Evolutionary conservation across 140 eudicot species (phyloP).

Genomic region (Anethum foeniculum): DNA sequence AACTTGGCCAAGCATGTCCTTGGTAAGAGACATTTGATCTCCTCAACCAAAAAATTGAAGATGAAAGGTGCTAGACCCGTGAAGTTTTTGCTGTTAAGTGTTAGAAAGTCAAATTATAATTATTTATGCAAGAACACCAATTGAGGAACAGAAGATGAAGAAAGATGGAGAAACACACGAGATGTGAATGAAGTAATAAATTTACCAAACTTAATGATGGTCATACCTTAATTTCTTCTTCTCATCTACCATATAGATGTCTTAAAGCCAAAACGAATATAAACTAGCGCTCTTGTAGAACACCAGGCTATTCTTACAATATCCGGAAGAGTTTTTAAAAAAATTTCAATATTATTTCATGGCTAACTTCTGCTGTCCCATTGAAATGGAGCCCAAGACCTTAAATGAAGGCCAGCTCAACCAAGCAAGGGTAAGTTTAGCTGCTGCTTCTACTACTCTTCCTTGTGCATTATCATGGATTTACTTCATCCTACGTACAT

Average conservation of each 20-base stretch:
- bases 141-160: background rate
- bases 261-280: too few species aligned
- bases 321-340: too few species aligned
- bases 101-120: background rate
- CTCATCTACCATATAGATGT: background rate
- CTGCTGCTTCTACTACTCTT: background rate
- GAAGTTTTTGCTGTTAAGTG: background rate
- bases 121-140: background rate
- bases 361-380: constrained; percentile 66
- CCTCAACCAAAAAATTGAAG: constrained; percentile 10
- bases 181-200: constrained; percentile 3
- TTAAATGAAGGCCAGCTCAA: constrained; percentile 52
- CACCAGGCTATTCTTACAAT: background rate
- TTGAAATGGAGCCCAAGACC: constrained; percentile 81
- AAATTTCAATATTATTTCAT: constrained; percentile 14
- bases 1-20: background rate
- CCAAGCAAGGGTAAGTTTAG: constrained; percentile 51
- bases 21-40: background rate
- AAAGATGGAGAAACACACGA: background rate
- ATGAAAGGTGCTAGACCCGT: background rate
- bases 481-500: background rate
- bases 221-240: background rate
- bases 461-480: background rate
- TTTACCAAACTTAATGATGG: background rate
- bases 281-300: background rate